Evolutionary conservation across 441 rosid species (phyloP).

Genomic region (Bocquillonia castaneifolia): DNA sequence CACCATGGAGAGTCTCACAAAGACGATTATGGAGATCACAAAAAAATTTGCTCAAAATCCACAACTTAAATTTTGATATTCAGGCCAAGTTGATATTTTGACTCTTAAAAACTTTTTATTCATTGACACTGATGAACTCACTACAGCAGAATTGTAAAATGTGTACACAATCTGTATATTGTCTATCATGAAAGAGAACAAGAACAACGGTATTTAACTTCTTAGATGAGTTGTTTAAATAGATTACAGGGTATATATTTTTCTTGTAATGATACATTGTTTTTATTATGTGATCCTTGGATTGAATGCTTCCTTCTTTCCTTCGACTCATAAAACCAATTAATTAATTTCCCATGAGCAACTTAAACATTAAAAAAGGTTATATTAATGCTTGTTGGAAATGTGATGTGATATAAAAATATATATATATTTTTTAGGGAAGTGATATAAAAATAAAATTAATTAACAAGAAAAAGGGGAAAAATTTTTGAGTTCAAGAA

Average conservation of each 20-base stretch:
- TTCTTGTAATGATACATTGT: neutral
- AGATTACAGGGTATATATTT: no score
- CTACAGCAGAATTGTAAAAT: conserved; percentile 3
- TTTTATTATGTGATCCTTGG: neutral
- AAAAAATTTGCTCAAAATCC: conserved; percentile 8
- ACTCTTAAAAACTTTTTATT: neutral
- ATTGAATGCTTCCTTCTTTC: neutral
- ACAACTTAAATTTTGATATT: conserved; percentile 1
- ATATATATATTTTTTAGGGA: no score
- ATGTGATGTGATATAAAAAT: no score
- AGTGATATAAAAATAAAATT: no score
- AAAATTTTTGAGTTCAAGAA: no score
- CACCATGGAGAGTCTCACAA: conserved; percentile 26
- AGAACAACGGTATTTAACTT: neutral
- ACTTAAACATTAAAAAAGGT: no score
- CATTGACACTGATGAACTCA: conserved; percentile 2
- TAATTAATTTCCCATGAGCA: no score
- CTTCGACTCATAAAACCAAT: no score
- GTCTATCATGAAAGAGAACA: neutral
- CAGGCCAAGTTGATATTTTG: neutral
- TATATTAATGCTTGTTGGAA: no score
- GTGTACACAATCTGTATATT: neutral
- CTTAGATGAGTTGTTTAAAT: neutral
- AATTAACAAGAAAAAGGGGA: no score
- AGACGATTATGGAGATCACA: conserved; percentile 44